A percentile compares a stretch with the other conserved stretches of the same genome.
Conservation (phyloP, 345 rosid species). For the Clarkia xantiana region DNA sequence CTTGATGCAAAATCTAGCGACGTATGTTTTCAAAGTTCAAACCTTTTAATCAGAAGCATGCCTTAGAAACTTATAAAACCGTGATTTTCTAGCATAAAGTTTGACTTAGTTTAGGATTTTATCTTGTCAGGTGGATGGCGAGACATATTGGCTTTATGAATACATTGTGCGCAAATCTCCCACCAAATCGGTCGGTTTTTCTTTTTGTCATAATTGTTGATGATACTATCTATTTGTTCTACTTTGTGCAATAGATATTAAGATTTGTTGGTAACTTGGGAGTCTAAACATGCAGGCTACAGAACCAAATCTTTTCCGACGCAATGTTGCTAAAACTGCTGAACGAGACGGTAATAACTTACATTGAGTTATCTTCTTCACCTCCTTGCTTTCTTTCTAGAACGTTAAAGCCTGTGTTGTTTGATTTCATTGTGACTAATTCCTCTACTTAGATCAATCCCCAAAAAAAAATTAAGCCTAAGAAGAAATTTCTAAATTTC, state of each 20-base stretch:
- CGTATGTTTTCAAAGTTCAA: slow-evolving; percentile 28
- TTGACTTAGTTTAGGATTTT: background rate
- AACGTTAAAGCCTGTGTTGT: background rate
- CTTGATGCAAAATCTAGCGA: slow-evolving; percentile 57
- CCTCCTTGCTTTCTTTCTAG: background rate
- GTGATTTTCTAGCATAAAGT: too few relatives aligned
- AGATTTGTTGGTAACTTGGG: slow-evolving; percentile 6
- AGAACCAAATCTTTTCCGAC: slow-evolving; percentile 70
- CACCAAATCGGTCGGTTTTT: slow-evolving; percentile 40
- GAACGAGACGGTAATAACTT: slow-evolving; percentile 74
- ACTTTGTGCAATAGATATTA: background rate
- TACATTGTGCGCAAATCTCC: slow-evolving; percentile 91
- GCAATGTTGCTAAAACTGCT: slow-evolving; percentile 61
- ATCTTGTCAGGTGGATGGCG: slow-evolving; percentile 56
- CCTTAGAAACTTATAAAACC: too few relatives aligned
- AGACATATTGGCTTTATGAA: slow-evolving; percentile 75
- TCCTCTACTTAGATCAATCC: too few relatives aligned
- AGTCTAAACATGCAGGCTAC: slow-evolving; percentile 40
- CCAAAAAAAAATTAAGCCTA: too few relatives aligned
- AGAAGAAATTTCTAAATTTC: background rate
- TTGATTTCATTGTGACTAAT: background rate
- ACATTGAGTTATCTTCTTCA: background rate
- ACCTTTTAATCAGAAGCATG: background rate
- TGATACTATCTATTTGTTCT: background rate
- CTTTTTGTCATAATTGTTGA: slow-evolving; percentile 5